Evolutionary conservation across 345 rosid species (phyloP).

Genomic region (Ceriops zippeliana): DNA sequence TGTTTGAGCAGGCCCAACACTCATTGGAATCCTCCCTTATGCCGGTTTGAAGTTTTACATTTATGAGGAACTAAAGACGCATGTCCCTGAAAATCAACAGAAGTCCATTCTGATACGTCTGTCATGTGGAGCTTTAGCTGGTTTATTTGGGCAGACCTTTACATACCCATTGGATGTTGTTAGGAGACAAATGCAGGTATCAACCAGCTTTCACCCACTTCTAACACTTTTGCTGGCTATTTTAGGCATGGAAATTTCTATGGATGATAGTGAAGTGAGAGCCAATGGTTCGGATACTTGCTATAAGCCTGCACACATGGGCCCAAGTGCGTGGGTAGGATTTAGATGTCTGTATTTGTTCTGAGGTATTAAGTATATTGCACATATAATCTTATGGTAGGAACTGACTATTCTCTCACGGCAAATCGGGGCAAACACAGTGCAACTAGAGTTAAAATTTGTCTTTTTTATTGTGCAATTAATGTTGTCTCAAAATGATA

Average conservation of each 20-base stretch:
- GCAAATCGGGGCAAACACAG: not conserved
- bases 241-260: not conserved
- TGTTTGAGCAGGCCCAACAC: constrained; percentile 74
- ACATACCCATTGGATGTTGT: constrained; percentile 98
- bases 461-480: too few species aligned
- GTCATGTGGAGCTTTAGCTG: constrained; percentile 96
- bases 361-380: not conserved
- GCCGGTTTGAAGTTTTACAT: constrained; percentile 93
- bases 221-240: not conserved
- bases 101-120: constrained; percentile 79
- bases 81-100: constrained; percentile 89
- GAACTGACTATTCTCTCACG: not conserved
- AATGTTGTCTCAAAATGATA: not conserved
- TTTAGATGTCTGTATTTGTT: not conserved
- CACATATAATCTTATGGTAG: not conserved
- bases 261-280: not conserved
- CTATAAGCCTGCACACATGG: not conserved
- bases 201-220: not conserved
- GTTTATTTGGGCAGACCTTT: constrained; percentile 86
- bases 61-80: constrained; percentile 85
- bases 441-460: not conserved
- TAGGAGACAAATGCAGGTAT: constrained; percentile 98
- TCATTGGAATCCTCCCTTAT: constrained; percentile 86
- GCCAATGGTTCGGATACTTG: constrained; percentile 1
- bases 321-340: not conserved